A percentile compares a stretch with the other conserved stretches of the same genome.
These are phyloP conservation scores for Hanseniaspora thailandica DNA, from an alignment of 805 yeast genomes.

Conservation along the genomic window DNA sequence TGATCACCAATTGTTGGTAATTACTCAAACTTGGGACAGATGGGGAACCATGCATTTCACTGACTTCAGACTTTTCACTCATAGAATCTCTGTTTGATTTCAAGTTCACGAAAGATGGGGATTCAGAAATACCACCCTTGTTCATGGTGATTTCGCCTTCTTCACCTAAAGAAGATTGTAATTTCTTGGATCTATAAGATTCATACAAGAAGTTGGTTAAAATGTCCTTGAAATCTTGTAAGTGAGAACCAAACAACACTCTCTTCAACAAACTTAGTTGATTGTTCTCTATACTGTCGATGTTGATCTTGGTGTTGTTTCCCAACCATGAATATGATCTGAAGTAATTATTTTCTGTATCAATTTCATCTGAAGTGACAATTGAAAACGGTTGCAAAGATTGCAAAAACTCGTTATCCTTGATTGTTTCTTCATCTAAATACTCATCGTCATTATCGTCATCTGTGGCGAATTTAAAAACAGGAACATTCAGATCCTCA, in stretches of 20 bases:
- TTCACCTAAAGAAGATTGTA: constrained; percentile 41
- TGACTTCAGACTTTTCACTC: neutral
- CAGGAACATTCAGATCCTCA: constrained; percentile 57
- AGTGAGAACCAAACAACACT: constrained; percentile 70
- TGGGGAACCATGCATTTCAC: constrained; percentile 21
- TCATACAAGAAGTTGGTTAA: constrained; percentile 70
- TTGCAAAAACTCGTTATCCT: constrained; percentile 53
- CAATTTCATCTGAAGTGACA: constrained; percentile 50
- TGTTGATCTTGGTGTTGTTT: constrained; percentile 39
- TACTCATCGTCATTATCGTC: constrained; percentile 7
- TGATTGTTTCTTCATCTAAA: constrained; percentile 46
- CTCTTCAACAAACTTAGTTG: constrained; percentile 50
- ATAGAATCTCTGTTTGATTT: neutral
- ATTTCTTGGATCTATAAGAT: constrained; percentile 65
- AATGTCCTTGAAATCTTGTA: constrained; percentile 68
- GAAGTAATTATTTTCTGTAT: constrained; percentile 42
- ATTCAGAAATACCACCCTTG: neutral
- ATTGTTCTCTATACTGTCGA: constrained; percentile 39
- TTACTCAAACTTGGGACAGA: constrained; percentile 30
- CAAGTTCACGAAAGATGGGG: constrained; percentile 13
- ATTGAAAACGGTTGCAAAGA: constrained; percentile 67
- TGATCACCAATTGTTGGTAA: constrained; percentile 18
- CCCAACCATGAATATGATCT: constrained; percentile 62
- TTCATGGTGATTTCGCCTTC: constrained; percentile 14
- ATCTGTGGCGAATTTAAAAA: constrained; percentile 44